Percentiles rank a stretch among this genome's conserved stretches.
phyloP scores from a whole-genome alignment of 2,329 filamentous ascomycete genomes.

The Dactylonectria macrodidyma region DNA sequence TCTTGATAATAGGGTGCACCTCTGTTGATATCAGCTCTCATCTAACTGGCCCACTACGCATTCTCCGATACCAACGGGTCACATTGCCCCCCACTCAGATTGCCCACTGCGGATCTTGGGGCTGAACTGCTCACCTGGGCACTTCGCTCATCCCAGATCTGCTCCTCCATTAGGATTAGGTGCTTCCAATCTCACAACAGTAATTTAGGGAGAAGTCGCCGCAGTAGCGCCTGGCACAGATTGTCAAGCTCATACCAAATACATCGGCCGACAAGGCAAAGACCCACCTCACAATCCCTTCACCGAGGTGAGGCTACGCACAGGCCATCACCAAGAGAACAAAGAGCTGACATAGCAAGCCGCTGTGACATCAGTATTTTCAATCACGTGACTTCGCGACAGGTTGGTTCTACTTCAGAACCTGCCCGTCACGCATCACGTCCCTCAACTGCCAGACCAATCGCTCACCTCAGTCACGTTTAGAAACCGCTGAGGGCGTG shows the following conservation, averaged over 20 bases:
- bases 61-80: conserved; percentile 12
- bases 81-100: conserved; percentile 6
- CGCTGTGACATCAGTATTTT: background rate
- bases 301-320: background rate
- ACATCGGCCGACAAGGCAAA: background rate
- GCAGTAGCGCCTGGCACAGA: background rate
- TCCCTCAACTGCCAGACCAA: conserved; percentile 25
- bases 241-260: background rate
- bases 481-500: conserved; percentile 35
- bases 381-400: conserved; percentile 53
- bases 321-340: background rate
- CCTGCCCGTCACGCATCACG: conserved; percentile 45
- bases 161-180: background rate
- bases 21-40: conserved; percentile 16
- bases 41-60: conserved; percentile 11
- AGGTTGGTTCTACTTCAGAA: conserved; percentile 39
- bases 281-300: background rate
- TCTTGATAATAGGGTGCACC: conserved; percentile 1
- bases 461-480: conserved; percentile 23
- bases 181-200: background rate
- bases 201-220: background rate
- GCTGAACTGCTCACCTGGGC: conserved; percentile 1
- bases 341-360: conserved; percentile 13
- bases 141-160: conserved; percentile 4
- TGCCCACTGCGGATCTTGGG: conserved; percentile 2